Evolutionary conservation across 2,329 filamentous ascomycete genomes (phyloP).

Genomic region (Sarocladium kiliense): DNA sequence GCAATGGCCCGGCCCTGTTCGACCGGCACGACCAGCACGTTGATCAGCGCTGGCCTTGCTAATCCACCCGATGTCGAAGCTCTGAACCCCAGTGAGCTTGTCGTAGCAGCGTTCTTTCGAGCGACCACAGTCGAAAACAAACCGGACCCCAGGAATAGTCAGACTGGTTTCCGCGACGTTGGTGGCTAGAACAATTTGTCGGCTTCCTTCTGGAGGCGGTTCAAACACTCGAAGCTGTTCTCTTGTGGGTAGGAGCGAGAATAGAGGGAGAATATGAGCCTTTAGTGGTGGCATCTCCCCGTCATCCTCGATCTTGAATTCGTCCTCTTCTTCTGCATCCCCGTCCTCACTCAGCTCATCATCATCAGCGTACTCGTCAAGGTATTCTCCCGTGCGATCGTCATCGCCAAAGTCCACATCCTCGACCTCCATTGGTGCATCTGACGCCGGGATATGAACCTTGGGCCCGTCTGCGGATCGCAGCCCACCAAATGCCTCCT

Average conservation of each 20-base stretch:
- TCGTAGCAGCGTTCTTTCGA: conserved; percentile 92
- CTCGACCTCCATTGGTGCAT: conserved; percentile 76
- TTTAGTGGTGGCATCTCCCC: conserved; percentile 55
- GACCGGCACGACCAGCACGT: conserved; percentile 85
- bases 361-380: conserved; percentile 55
- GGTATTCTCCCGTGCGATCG: conserved; percentile 52
- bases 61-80: conserved; percentile 92
- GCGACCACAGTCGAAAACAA: conserved; percentile 91
- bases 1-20: conserved; percentile 93
- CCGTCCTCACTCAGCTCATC: conserved; percentile 43
- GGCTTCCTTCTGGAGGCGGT: conserved; percentile 71
- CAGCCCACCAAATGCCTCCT: conserved; percentile 57
- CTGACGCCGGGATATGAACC: conserved; percentile 70
- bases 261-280: conserved; percentile 88
- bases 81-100: conserved; percentile 83
- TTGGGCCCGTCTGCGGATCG: conserved; percentile 55
- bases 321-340: conserved; percentile 54
- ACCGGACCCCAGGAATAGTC: conserved; percentile 90
- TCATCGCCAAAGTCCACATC: conserved; percentile 76
- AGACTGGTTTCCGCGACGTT: conserved; percentile 97
- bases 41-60: conserved; percentile 95
- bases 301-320: conserved; percentile 66
- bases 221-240: conserved; percentile 92
- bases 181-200: conserved; percentile 85
- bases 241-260: conserved; percentile 83